These are phyloP conservation scores for Leptographium radiaticola DNA, from an alignment of 2,329 filamentous ascomycete species.

Conservation along the genomic window DNA sequence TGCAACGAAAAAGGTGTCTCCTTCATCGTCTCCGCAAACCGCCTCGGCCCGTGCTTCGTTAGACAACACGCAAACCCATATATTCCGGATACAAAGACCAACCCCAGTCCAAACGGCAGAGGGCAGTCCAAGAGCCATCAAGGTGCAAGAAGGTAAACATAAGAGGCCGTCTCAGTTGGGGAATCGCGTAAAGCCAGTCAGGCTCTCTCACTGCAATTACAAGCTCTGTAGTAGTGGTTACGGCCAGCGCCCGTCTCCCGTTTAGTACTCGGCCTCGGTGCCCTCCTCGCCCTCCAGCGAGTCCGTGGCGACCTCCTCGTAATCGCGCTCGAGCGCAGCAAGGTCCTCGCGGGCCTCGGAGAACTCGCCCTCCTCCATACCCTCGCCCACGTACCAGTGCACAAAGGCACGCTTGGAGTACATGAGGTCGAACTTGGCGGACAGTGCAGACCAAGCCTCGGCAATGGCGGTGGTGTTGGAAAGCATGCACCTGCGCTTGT, in stretches of 20 bases:
- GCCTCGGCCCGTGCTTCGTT: too few species aligned
- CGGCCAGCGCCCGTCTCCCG: neutral
- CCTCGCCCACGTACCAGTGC: constrained; percentile 99
- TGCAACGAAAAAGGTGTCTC: neutral
- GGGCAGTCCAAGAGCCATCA: neutral
- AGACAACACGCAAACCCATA: neutral
- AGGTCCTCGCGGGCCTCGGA: constrained; percentile 97
- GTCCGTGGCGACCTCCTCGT: constrained; percentile 96
- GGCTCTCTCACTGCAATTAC: constrained; percentile 2
- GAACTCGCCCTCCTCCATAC: constrained; percentile 99
- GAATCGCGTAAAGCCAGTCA: constrained; percentile 1
- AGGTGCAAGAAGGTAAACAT: neutral
- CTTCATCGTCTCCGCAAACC: neutral
- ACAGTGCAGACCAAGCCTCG: constrained; percentile 93
- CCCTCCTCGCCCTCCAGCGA: constrained; percentile 79
- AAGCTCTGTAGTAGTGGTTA: neutral
- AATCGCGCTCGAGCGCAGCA: constrained; percentile 93
- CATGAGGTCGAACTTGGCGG: constrained; percentile 99
- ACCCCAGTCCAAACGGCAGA: neutral
- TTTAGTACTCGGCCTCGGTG: constrained; percentile 82
- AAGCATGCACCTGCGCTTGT: constrained; percentile 71
- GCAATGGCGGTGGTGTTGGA: constrained; percentile 98
- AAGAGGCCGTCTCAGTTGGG: neutral
- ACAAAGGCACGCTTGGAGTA: constrained; percentile 99
- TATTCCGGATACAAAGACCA: neutral